Percentiles rank a stretch among this genome's conserved stretches.
phyloP scores from a whole-genome alignment of 2,329 filamentous ascomycete genomes.

The Stemphylium lycopersici region DNA sequence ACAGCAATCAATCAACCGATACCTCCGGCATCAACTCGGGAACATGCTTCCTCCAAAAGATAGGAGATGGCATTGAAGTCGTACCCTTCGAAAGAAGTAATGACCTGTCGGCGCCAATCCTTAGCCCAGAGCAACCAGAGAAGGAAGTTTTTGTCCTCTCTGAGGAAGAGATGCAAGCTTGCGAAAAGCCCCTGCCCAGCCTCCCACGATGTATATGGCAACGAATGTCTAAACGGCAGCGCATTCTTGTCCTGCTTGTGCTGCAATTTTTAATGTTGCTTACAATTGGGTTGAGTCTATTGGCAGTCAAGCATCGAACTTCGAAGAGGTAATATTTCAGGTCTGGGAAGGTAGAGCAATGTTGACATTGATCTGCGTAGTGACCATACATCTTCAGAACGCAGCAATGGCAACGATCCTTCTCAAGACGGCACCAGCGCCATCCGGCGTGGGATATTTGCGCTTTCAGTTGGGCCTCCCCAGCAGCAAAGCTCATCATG shows the following conservation, averaged over 20 bases:
- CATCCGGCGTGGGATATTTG: conserved; percentile 31
- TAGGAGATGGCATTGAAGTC: conserved; percentile 40
- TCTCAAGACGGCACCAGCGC: neutral
- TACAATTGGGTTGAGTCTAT: conserved; percentile 22
- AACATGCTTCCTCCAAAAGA: conserved; percentile 17
- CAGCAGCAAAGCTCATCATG: conserved; percentile 37
- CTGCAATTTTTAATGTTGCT: conserved; percentile 27
- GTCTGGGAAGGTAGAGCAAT: neutral
- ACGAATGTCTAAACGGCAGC: conserved; percentile 25
- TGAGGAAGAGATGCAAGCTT: conserved; percentile 1
- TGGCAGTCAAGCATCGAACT: conserved; percentile 16
- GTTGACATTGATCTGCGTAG: neutral
- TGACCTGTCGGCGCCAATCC: conserved; percentile 30
- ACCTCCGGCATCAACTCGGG: conserved; percentile 18
- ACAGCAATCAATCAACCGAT: conserved; percentile 7
- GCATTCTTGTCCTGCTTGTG: conserved; percentile 28
- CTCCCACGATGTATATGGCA: conserved; percentile 30
- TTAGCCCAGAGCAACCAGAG: conserved; percentile 34
- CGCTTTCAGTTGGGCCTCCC: conserved; percentile 21
- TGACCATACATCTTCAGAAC: neutral
- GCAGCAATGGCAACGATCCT: conserved; percentile 1
- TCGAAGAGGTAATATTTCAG: conserved; percentile 11
- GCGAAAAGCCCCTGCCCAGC: conserved; percentile 34
- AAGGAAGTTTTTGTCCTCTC: conserved; percentile 33
- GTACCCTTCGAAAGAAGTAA: conserved; percentile 39